These are phyloP conservation scores for Leccinum griseonigrum DNA, from an alignment of 1,284 basidiomycete genomes.

Conservation along the genomic window DNA sequence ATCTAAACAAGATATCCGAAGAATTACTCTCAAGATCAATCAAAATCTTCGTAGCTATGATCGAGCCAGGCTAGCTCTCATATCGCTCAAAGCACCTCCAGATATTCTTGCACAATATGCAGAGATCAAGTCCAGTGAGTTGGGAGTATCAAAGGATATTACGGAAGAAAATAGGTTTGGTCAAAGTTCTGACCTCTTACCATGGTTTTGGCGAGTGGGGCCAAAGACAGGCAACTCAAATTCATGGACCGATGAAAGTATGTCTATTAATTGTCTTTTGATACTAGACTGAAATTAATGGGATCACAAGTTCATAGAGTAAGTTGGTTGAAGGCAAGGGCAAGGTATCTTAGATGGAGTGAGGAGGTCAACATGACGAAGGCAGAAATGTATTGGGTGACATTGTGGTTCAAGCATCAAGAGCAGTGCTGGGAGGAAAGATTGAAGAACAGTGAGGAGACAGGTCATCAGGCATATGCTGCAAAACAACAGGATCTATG, in stretches of 20 bases:
- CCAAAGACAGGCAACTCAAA: neutral
- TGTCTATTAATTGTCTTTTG: neutral
- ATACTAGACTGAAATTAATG: neutral
- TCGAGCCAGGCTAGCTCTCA: neutral
- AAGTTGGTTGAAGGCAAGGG: neutral
- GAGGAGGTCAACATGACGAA: neutral
- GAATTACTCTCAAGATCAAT: conserved; percentile 5
- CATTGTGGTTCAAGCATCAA: neutral
- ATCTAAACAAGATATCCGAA: conserved; percentile 8
- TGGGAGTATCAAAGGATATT: neutral
- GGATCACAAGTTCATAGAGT: neutral
- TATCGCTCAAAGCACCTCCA: neutral
- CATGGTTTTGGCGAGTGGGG: neutral
- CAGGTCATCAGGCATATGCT: neutral
- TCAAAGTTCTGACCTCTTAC: neutral
- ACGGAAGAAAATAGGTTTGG: neutral
- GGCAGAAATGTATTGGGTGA: neutral
- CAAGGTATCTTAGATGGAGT: neutral
- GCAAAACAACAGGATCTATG: neutral
- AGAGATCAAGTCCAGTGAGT: neutral
- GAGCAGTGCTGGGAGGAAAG: neutral
- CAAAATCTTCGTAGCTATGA: conserved; percentile 5
- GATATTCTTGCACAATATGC: conserved; percentile 2
- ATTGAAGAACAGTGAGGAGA: neutral
- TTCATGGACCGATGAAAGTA: neutral